Evolutionary conservation across 2,329 filamentous ascomycete species (phyloP).

Genomic region (Fusarium sublunatum): DNA sequence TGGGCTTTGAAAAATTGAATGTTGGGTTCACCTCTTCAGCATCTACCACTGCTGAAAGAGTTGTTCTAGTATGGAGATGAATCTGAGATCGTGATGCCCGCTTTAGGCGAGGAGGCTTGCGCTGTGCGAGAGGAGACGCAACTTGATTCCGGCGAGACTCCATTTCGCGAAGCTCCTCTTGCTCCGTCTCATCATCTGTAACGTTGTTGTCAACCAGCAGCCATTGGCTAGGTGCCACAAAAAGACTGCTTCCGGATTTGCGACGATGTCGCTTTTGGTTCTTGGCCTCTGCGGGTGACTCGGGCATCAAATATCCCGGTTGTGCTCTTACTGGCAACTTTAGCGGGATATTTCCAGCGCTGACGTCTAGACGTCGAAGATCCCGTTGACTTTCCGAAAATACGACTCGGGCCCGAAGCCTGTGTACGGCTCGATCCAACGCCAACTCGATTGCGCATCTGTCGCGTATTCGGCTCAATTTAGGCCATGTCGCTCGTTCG

Average conservation of each 20-base stretch:
- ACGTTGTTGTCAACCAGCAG: slow-evolving; percentile 53
- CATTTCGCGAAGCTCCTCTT: slow-evolving; percentile 59
- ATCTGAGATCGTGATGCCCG: slow-evolving; percentile 55
- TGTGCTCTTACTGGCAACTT: slow-evolving; percentile 35
- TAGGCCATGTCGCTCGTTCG: slow-evolving; percentile 91
- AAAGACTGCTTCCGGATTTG: slow-evolving; percentile 63
- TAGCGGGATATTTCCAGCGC: slow-evolving; percentile 45
- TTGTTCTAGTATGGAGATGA: slow-evolving; percentile 46
- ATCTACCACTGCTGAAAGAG: slow-evolving; percentile 27
- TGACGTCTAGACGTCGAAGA: slow-evolving; percentile 59
- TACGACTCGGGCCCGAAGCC: slow-evolving; percentile 73
- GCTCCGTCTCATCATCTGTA: slow-evolving; percentile 58
- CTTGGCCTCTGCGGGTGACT: slow-evolving; percentile 42
- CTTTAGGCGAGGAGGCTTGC: slow-evolving; percentile 58
- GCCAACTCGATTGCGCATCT: slow-evolving; percentile 90
- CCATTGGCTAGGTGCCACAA: slow-evolving; percentile 52
- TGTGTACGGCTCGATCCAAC: slow-evolving; percentile 78
- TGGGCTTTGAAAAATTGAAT: slow-evolving; percentile 55
- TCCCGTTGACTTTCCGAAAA: slow-evolving; percentile 75
- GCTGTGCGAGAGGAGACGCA: slow-evolving; percentile 45
- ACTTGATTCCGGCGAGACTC: slow-evolving; percentile 47
- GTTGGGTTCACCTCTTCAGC: slow-evolving; percentile 28
- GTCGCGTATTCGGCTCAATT: slow-evolving; percentile 84
- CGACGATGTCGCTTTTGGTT: slow-evolving; percentile 56
- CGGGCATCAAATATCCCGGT: slow-evolving; percentile 32